Conservation (phyloP, 345 rosid species). For the Lepidium africanum region DNA sequence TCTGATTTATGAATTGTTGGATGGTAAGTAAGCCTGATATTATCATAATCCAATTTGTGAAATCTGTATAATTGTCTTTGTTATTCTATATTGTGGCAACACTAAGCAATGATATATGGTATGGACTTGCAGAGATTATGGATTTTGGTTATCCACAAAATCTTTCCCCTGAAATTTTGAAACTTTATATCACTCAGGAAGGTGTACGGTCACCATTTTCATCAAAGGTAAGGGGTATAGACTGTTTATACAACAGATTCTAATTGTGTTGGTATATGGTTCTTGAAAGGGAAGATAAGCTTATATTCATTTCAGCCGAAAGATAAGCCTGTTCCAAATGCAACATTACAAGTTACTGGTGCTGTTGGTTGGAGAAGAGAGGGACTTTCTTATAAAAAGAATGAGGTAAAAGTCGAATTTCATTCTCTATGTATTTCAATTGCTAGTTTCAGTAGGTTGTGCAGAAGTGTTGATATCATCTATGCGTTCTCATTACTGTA, state of each 20-base stretch:
- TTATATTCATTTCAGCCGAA: constrained; percentile 35
- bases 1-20: constrained; percentile 90
- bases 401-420: constrained; percentile 54
- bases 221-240: constrained; percentile 56
- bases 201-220: constrained; percentile 98
- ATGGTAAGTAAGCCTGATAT: constrained; percentile 56
- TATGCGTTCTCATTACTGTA: constrained; percentile 24
- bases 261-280: not conserved
- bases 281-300: not conserved
- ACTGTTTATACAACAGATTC: not conserved
- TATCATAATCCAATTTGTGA: not conserved
- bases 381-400: constrained; percentile 92
- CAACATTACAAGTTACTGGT: constrained; percentile 98
- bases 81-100: not conserved
- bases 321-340: constrained; percentile 95
- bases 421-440: not conserved
- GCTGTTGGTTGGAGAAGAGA: constrained; percentile 99
- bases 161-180: constrained; percentile 95
- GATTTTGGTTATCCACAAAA: constrained; percentile 97
- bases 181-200: constrained; percentile 96
- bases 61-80: not conserved
- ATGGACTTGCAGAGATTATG: constrained; percentile 72
- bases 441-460: not conserved
- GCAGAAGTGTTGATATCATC: not conserved
- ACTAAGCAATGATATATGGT: not conserved